These are phyloP conservation scores for Leccinum incarnatum DNA, from an alignment of 768 basidiomycete genomes.

Conservation along the genomic window DNA sequence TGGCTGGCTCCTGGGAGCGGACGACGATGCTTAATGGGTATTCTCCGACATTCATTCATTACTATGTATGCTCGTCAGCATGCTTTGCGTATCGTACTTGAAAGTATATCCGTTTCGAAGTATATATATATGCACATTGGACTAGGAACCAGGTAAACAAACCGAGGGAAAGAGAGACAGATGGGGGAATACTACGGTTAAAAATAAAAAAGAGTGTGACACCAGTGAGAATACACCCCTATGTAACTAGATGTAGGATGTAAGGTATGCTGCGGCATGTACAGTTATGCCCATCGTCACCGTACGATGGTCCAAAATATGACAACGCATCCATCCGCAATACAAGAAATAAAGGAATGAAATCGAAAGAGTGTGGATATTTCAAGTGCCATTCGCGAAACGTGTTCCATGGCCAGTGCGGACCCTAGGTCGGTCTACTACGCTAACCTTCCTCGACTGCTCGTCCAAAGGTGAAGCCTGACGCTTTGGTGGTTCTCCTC, in stretches of 20 bases:
- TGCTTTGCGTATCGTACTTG: constrained; percentile 17
- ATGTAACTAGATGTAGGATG: constrained; percentile 11
- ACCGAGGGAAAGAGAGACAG: constrained; percentile 14
- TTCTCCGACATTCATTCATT: constrained; percentile 7
- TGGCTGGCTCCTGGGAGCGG: constrained; percentile 93
- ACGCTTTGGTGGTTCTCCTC: constrained; percentile 35
- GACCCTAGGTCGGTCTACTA: constrained; percentile 63
- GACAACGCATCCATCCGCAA: constrained; percentile 16
- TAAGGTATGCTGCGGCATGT: constrained; percentile 12
- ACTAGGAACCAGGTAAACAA: constrained; percentile 26
- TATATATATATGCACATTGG: constrained; percentile 29
- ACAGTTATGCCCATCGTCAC: constrained; percentile 9
- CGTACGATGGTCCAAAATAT: constrained; percentile 16
- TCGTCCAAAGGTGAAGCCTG: constrained; percentile 13
- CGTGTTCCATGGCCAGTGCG: constrained; percentile 65
- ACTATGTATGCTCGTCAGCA: constrained; percentile 13
- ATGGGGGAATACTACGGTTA: constrained; percentile 24
- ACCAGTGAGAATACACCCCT: constrained; percentile 8
- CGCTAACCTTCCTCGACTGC: constrained; percentile 31
- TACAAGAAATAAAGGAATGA: constrained; percentile 11
- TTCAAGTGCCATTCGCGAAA: constrained; percentile 48
- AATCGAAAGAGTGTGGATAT: constrained; percentile 11
- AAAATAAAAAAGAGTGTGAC: constrained; percentile 15
- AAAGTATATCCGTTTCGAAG: constrained; percentile 17
- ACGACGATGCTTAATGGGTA: constrained; percentile 39